These are phyloP conservation scores for Myriangium duriaei DNA, from an alignment of 2,329 filamentous ascomycete species.

Conservation along the genomic window DNA sequence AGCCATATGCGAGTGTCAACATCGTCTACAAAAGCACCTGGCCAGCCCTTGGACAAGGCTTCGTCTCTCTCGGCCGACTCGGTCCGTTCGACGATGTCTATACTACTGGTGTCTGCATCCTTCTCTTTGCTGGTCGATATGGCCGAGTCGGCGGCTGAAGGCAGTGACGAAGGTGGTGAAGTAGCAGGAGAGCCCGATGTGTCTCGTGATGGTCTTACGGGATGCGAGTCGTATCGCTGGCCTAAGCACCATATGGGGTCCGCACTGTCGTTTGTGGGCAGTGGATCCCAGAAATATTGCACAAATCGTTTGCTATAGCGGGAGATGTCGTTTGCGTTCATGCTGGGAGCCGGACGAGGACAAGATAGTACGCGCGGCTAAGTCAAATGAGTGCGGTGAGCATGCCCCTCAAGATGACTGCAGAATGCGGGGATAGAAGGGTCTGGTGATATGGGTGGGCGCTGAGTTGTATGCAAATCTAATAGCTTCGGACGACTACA, in stretches of 20 bases:
- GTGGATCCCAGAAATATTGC: constrained; percentile 84
- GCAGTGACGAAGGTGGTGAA: constrained; percentile 15
- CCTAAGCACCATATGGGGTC: constrained; percentile 78
- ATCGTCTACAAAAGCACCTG: constrained; percentile 72
- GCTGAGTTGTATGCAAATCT: no score
- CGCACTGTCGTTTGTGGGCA: constrained; percentile 67
- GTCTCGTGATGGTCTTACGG: constrained; percentile 14
- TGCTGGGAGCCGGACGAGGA: constrained; percentile 20
- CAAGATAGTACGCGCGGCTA: background rate
- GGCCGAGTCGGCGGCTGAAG: constrained; percentile 22
- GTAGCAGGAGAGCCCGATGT: constrained; percentile 18
- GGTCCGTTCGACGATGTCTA: constrained; percentile 7
- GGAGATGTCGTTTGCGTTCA: constrained; percentile 61
- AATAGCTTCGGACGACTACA: no score
- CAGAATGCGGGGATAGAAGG: background rate
- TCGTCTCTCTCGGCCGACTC: constrained; percentile 18
- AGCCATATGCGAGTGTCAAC: constrained; percentile 93
- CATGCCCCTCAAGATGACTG: background rate
- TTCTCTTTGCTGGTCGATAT: constrained; percentile 12
- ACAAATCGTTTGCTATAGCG: constrained; percentile 67
- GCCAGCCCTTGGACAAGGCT: constrained; percentile 54
- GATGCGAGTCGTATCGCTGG: constrained; percentile 34
- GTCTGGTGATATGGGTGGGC: no score
- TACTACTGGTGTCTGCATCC: constrained; percentile 14
- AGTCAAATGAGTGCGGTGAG: background rate